Evolutionary conservation across 2,329 filamentous ascomycete genomes (phyloP), one percentile per base, ranked within the genome.

Genomic region (Ophiostoma triangulosporum): DNA sequence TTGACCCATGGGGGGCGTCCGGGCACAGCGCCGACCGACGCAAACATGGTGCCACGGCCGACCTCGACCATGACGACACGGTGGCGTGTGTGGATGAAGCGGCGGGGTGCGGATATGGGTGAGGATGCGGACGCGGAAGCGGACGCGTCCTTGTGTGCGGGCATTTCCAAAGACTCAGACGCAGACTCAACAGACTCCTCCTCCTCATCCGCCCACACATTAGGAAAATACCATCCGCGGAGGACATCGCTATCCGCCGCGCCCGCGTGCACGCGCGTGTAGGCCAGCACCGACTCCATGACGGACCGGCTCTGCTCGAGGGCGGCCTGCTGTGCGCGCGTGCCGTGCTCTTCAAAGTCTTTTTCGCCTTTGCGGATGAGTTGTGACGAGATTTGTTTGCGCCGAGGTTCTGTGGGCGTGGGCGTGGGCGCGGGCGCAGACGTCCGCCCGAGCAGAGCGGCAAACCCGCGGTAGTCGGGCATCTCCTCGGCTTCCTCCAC

Each of bases 311-410:
- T 95, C 48, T 86, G 79, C 63, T 88, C 84, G 51, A 98, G 81
- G 8, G 84, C 79, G 54, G 78, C 76, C 59, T 84, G 81, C 68
- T 98, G 93, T 31, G 86, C 80, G 31, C 80, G 78, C 2, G 93
- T 97, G 48, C 87, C 86, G 68, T 97, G 89, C 27, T 86, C 83
- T 69, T 97, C 93, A 66, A 96, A 98, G 70, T 98, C 93, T 68
- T 98, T 98, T 66, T 95, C 89, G 57, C 93, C 93, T 58, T 89
- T 88, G 60, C 91, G 89, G 33, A 95, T 88, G 11, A 90, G 77
- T 61, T 81, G 80, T 50, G 73, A 67, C 8, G 75, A 75, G 43
- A 74, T 67, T 48, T 71, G 69, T 52, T 71, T 77, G n/a, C n/a
- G n/a, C n/a, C n/a, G n/a, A n/a, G n/a, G n/a, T n/a, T n/a, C n/a